phyloP scores from a whole-genome alignment of 169 alveolate genomes.

The Plasmodium cynomolgi region DNA sequence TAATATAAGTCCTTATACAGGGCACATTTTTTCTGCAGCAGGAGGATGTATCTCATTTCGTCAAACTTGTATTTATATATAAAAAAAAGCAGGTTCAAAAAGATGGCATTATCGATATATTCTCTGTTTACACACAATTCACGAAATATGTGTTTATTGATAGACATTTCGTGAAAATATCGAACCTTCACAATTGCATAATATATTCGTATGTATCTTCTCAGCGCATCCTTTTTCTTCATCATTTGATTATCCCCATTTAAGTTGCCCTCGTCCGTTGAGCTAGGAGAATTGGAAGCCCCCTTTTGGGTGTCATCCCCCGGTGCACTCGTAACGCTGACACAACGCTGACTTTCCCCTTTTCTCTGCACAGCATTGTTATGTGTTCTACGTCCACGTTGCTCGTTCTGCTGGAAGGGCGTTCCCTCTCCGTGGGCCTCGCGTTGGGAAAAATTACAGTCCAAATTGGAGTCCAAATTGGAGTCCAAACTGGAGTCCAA shows the following conservation, averaged over 20 bases:
- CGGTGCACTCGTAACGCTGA: background rate
- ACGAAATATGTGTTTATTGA: constrained; percentile 72
- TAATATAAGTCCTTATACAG: constrained; percentile 64
- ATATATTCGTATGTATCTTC: constrained; percentile 18
- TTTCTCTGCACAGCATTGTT: background rate
- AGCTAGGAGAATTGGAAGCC: background rate
- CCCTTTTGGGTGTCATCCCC: constrained; percentile 1
- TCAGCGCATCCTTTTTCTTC: constrained; percentile 1
- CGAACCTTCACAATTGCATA: constrained; percentile 31
- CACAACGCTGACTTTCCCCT: background rate
- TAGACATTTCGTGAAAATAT: constrained; percentile 61
- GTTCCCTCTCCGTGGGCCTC: background rate
- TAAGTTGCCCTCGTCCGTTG: background rate
- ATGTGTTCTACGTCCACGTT: background rate
- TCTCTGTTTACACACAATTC: constrained; percentile 63
- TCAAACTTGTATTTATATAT: constrained; percentile 56
- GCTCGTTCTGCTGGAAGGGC: background rate
- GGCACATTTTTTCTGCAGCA: constrained; percentile 58
- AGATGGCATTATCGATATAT: constrained; percentile 23
- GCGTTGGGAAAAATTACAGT: background rate
- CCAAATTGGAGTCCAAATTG: background rate
- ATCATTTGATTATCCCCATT: background rate
- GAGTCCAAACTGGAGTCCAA: background rate
- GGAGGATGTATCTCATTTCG: constrained; percentile 37
- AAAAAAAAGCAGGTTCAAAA: constrained; percentile 35